Conservation (phyloP, 1,284 basidiomycete species). For the Austroboletus niveus region DNA sequence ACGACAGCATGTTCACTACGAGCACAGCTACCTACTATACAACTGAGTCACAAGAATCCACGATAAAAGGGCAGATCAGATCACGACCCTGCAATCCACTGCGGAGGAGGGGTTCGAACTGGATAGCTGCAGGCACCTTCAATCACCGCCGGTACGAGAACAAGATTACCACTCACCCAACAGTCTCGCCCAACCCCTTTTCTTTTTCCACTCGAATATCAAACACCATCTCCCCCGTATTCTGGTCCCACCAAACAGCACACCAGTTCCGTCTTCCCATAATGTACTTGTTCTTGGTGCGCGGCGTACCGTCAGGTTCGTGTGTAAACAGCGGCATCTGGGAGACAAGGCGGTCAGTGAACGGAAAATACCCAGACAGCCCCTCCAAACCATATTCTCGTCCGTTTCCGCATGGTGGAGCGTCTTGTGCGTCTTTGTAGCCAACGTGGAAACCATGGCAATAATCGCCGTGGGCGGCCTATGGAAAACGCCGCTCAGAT, state of each 20-base stretch:
- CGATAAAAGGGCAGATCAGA: background rate
- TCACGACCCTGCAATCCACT: slow-evolving; percentile 38
- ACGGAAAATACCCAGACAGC: background rate
- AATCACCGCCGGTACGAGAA: background rate
- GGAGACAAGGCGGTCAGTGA: background rate
- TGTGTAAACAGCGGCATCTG: slow-evolving; percentile 77
- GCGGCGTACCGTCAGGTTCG: slow-evolving; percentile 72
- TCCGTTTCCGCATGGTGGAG: slow-evolving; percentile 76
- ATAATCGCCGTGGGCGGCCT: slow-evolving; percentile 79
- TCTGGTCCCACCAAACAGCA: slow-evolving; percentile 60
- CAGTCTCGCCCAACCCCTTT: slow-evolving; percentile 77
- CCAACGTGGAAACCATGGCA: slow-evolving; percentile 76
- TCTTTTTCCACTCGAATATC: slow-evolving; percentile 85
- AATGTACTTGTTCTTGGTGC: slow-evolving; percentile 69
- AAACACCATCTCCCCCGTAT: slow-evolving; percentile 73
- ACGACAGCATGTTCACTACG: background rate
- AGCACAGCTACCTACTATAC: background rate
- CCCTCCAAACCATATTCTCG: slow-evolving; percentile 70
- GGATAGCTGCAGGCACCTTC: slow-evolving; percentile 40
- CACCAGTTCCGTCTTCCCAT: slow-evolving; percentile 93
- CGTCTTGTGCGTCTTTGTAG: slow-evolving; percentile 82
- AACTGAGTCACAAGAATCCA: background rate
- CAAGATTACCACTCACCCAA: slow-evolving; percentile 47
- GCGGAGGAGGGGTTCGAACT: slow-evolving; percentile 49
- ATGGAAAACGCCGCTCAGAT: slow-evolving; percentile 15